phyloP scores from a whole-genome alignment of 805 yeast genomes.

The Ogataea ramenticola region DNA sequence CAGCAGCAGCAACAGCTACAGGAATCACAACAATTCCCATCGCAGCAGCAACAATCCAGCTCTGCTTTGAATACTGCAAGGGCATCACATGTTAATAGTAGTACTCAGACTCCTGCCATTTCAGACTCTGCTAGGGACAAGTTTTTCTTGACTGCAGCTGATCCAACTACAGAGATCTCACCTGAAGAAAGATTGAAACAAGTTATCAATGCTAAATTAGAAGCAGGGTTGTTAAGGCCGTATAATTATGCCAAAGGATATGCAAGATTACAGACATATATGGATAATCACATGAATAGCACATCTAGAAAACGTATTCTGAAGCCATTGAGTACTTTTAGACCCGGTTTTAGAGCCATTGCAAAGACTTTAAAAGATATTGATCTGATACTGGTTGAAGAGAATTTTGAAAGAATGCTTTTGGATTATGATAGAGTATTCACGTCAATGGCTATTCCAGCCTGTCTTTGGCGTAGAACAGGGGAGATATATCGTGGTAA shows the following conservation, averaged over 20 bases:
- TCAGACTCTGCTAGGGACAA: conserved; percentile 84
- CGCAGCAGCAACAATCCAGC: background rate
- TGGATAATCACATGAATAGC: conserved; percentile 87
- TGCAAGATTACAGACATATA: conserved; percentile 79
- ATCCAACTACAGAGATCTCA: conserved; percentile 88
- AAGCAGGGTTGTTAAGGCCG: conserved; percentile 88
- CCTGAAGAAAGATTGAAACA: conserved; percentile 91
- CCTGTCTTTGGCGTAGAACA: conserved; percentile 94
- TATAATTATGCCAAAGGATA: conserved; percentile 93
- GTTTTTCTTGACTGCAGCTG: conserved; percentile 93
- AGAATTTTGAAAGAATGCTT: conserved; percentile 87
- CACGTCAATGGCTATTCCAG: conserved; percentile 96
- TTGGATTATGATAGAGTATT: conserved; percentile 91
- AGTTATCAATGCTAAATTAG: conserved; percentile 88
- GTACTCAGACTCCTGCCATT: conserved; percentile 22
- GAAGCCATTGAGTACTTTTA: conserved; percentile 74
- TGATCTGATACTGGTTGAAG: conserved; percentile 87
- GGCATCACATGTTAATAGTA: conserved; percentile 1
- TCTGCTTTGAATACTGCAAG: background rate
- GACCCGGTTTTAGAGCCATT: conserved; percentile 91
- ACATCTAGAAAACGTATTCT: conserved; percentile 78
- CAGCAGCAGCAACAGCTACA: background rate
- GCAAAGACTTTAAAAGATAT: conserved; percentile 87
- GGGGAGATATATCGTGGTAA: conserved; percentile 95
- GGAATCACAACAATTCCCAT: background rate